Evolutionary conservation across 345 rosid genomes (phyloP), one percentile per base, ranked within the genome.

Genomic region (Heritiera fomes): DNA sequence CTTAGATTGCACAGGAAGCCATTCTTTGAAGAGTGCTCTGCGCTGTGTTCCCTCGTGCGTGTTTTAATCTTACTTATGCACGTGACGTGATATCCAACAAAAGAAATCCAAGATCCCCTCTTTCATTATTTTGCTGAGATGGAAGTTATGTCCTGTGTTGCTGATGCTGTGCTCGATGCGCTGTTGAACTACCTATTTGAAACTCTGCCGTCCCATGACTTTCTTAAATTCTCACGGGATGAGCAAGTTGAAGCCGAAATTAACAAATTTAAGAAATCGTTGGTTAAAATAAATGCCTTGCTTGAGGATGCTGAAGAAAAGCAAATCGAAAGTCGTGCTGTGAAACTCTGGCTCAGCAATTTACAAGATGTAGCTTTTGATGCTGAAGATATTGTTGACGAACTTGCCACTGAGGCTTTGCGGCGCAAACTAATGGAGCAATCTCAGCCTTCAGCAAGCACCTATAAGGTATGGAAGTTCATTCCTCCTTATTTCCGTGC

Each of bases 331-430:
- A 47, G n/a, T n/a, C n/a, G n/a, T 6, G 11, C 8, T 0, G 83
- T 83, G 49, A 30, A 18, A 38, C 46, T 1, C 0, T 83, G 88
- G 86, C 61, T 83, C 23, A 28, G 20, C 3, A 84, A 82, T 7
- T 73, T 80, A 14, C 30, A 52, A 50, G 52, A 77, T 58, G 43
- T 81, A n/a, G n/a, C n/a, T n/a, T n/a, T n/a, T n/a, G n/a, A n/a
- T n/a, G n/a, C n/a, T n/a, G n/a, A n/a, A n/a, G n/a, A n/a, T 13
- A 18, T 86, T 0, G 59, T 81, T 10, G 85, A 82, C 9, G 85
- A 80, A 46, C 52, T 83, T 3, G 8, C 68, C 49, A 49, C 75
- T 5, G 73, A 78, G 52, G 49, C 32, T 4, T 14, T 20, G 43
- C 78, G 34, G 3, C 62, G 73, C 53, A 52, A 74, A 30, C 68